A percentile compares a stretch with the other conserved stretches of the same genome.
These are phyloP conservation scores for Ceraceosorus guamensis DNA, from an alignment of 1,284 basidiomycete species.

Conservation along the genomic window DNA sequence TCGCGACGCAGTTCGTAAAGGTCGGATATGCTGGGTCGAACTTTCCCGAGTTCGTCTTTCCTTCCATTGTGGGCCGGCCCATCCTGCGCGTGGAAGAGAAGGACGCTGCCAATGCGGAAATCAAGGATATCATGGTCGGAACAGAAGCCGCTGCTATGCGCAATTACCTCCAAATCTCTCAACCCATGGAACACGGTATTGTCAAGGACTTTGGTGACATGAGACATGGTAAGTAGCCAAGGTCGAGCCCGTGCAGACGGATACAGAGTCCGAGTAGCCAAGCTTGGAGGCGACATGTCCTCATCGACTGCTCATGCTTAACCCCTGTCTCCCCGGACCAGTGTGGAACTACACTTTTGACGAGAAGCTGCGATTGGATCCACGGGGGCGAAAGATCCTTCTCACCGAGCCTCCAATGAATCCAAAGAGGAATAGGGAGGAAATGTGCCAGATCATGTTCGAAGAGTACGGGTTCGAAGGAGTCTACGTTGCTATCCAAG, in stretches of 20 bases:
- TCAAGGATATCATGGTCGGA: slow-evolving; percentile 92
- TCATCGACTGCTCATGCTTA: not conserved
- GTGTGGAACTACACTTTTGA: slow-evolving; percentile 98
- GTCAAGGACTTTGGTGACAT: slow-evolving; percentile 99
- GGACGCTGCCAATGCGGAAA: slow-evolving; percentile 56
- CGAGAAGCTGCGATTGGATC: slow-evolving; percentile 85
- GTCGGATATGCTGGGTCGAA: slow-evolving; percentile 85
- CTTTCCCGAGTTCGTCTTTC: slow-evolving; percentile 97
- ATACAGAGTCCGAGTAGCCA: not conserved
- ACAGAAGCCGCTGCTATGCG: slow-evolving; percentile 90
- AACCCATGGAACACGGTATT: slow-evolving; percentile 99
- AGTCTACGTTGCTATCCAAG: slow-evolving; percentile 97
- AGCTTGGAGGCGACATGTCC: too few species aligned
- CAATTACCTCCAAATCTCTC: slow-evolving; percentile 90
- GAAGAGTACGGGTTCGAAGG: slow-evolving; percentile 95
- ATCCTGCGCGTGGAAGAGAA: slow-evolving; percentile 97
- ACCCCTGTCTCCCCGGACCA: slow-evolving; percentile 2
- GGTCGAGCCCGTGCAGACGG: too few species aligned
- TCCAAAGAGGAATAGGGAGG: slow-evolving; percentile 81
- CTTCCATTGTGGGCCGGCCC: slow-evolving; percentile 90
- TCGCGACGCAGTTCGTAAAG: slow-evolving; percentile 70
- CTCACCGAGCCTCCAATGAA: slow-evolving; percentile 99
- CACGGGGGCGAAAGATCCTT: slow-evolving; percentile 78
- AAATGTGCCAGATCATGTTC: slow-evolving; percentile 98
- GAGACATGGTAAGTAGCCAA: slow-evolving; percentile 58